phyloP scores from a whole-genome alignment of 805 yeast genomes.

The Kodamaea laetipori region DNA sequence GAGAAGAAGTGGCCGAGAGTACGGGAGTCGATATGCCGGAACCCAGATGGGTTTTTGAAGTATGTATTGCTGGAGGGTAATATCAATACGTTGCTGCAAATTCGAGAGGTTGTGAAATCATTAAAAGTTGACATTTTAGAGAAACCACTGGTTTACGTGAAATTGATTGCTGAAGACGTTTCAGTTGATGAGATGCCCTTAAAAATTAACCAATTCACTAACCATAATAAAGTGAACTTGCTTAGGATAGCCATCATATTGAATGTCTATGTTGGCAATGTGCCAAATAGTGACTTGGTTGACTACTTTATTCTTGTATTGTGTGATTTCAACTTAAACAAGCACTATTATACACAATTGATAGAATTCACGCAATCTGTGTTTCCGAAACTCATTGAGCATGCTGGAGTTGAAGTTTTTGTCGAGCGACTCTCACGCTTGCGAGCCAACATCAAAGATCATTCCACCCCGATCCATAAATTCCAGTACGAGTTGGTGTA shows the following conservation, averaged over 20 bases:
- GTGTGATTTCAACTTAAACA: conserved; percentile 33
- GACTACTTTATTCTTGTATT: conserved; percentile 20
- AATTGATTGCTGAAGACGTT: conserved; percentile 4
- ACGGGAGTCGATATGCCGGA: neutral
- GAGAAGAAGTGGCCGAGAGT: conserved; percentile 3
- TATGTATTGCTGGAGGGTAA: neutral
- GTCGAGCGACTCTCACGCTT: conserved; percentile 2
- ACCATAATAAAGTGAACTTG: conserved; percentile 18
- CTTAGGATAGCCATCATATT: conserved; percentile 18
- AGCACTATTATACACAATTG: conserved; percentile 17
- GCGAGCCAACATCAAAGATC: conserved; percentile 14
- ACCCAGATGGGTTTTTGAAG: neutral
- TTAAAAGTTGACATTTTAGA: neutral
- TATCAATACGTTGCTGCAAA: neutral
- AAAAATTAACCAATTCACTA: conserved; percentile 26
- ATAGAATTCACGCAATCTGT: conserved; percentile 20
- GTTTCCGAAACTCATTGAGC: conserved; percentile 14
- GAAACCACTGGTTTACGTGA: neutral
- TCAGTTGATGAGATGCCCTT: conserved; percentile 14
- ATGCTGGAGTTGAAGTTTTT: neutral
- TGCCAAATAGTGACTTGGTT: conserved; percentile 6
- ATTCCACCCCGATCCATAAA: conserved; percentile 7
- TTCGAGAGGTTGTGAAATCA: neutral
- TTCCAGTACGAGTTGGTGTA: conserved; percentile 25
- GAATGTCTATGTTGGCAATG: neutral